phyloP scores from a whole-genome alignment of 768 basidiomycete species.

The Tylopilus intermedius region DNA sequence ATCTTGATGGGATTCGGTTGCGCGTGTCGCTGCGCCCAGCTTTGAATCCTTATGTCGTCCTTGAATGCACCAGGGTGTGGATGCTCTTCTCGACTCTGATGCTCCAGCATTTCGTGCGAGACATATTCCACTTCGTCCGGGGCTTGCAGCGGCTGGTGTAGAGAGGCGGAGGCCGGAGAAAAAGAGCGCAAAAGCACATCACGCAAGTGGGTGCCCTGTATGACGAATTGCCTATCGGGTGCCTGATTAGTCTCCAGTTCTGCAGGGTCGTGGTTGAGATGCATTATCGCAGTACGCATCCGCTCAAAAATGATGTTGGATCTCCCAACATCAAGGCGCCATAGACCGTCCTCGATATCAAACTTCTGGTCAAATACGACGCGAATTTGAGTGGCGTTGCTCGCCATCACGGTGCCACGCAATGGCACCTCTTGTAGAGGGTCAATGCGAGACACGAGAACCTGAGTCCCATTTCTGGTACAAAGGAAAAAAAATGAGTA shows the following conservation, averaged over 20 bases:
- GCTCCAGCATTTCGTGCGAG: constrained; percentile 36
- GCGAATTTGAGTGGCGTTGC: constrained; percentile 47
- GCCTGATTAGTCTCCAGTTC: constrained; percentile 32
- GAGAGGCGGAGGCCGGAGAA: constrained; percentile 24
- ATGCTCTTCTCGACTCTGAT: constrained; percentile 24
- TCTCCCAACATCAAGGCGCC: constrained; percentile 68
- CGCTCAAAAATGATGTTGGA: constrained; percentile 62
- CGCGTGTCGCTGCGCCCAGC: constrained; percentile 74
- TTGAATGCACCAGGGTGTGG: constrained; percentile 50
- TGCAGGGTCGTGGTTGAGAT: constrained; percentile 51
- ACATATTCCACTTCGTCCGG: constrained; percentile 38
- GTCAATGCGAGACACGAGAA: constrained; percentile 59
- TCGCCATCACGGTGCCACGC: constrained; percentile 52
- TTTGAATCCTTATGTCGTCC: constrained; percentile 70
- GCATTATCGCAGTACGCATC: constrained; percentile 62
- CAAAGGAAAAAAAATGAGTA: constrained; percentile 1
- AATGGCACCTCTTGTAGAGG: constrained; percentile 53
- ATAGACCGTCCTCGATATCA: constrained; percentile 42
- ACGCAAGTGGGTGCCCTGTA: constrained; percentile 69
- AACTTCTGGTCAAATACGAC: constrained; percentile 53
- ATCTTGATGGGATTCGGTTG: constrained; percentile 53
- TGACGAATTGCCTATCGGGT: constrained; percentile 44
- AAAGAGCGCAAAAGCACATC: constrained; percentile 66
- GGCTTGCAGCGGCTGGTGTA: constrained; percentile 33
- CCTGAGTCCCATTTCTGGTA: constrained; percentile 63